A percentile compares a stretch with the other conserved stretches of the same genome.
phyloP scores from a whole-genome alignment of 1,284 basidiomycete species.

The Apiotrichum gracile region DNA sequence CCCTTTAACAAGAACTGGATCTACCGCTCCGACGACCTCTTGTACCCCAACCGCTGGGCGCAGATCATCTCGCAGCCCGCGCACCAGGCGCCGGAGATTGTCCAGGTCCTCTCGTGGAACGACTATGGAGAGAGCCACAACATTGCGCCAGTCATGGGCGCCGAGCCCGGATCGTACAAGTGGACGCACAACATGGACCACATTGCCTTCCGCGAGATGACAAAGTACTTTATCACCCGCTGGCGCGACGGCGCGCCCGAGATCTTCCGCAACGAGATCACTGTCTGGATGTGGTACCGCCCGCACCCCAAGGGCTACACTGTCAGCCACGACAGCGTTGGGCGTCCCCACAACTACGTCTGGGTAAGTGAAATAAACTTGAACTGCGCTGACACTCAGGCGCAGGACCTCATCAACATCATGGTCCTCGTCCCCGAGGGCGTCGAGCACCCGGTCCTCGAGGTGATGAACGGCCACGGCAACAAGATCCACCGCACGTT shows the following conservation, averaged over 20 bases:
- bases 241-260: conserved; percentile 28
- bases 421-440: conserved; percentile 20
- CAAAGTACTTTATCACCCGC: conserved; percentile 26
- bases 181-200: conserved; percentile 45
- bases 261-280: conserved; percentile 7
- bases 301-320: conserved; percentile 24
- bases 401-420: conserved; percentile 43
- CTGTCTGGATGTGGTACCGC: conserved; percentile 41
- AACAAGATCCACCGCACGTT: neutral
- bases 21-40: conserved; percentile 46
- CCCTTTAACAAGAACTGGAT: conserved; percentile 48
- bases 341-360: conserved; percentile 33
- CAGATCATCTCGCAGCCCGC: conserved; percentile 29
- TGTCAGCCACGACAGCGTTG: conserved; percentile 26
- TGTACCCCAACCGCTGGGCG: conserved; percentile 40
- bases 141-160: conserved; percentile 42
- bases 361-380: conserved; percentile 25
- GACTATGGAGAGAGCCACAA: conserved; percentile 47
- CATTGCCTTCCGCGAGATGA: conserved; percentile 42
- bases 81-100: conserved; percentile 31
- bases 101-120: conserved; percentile 48
- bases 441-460: conserved; percentile 9
- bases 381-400: conserved; percentile 24
- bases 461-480: conserved; percentile 18
- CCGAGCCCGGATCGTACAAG: conserved; percentile 39